phyloP scores from a whole-genome alignment of 176 grass and related monocot genomes.

The Chloris gayana region DNA sequence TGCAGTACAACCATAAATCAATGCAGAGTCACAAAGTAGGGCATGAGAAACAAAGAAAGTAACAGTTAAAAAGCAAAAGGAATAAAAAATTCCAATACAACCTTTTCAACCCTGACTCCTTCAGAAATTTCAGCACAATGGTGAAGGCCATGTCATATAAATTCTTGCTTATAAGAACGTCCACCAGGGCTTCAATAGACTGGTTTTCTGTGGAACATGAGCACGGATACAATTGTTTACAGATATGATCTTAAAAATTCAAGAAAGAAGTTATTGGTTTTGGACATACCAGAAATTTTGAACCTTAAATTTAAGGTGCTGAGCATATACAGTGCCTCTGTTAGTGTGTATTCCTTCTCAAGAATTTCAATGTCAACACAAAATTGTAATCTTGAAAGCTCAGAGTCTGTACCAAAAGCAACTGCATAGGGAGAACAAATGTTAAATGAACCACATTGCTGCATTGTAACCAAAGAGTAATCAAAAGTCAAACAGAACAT shows the following conservation, averaged over 20 bases:
- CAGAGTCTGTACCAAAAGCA: slow-evolving; percentile 51
- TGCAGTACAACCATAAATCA: slow-evolving; percentile 29
- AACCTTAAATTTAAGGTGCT: slow-evolving; percentile 61
- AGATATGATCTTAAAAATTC: slow-evolving; percentile 24
- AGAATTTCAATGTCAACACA: slow-evolving; percentile 90
- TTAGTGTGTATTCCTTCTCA: slow-evolving; percentile 90
- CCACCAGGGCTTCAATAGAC: slow-evolving; percentile 62
- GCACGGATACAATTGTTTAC: not conserved
- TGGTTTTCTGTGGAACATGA: slow-evolving; percentile 57
- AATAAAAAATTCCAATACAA: slow-evolving; percentile 45
- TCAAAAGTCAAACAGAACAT: slow-evolving; percentile 49
- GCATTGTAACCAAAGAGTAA: slow-evolving; percentile 25
- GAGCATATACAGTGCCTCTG: slow-evolving; percentile 79
- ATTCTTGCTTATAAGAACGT: slow-evolving; percentile 87
- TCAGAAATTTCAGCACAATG: slow-evolving; percentile 84
- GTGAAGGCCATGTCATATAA: slow-evolving; percentile 85
- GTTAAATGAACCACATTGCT: slow-evolving; percentile 26
- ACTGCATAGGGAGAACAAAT: slow-evolving; percentile 48
- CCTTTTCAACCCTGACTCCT: slow-evolving; percentile 83
- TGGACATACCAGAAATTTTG: slow-evolving; percentile 65
- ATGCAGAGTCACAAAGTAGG: slow-evolving; percentile 16
- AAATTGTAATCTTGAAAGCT: slow-evolving; percentile 58
- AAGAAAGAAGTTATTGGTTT: slow-evolving; percentile 1
- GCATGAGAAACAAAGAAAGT: slow-evolving; percentile 8
- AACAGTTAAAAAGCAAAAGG: slow-evolving; percentile 3